These are phyloP conservation scores for Laetiporus sulphureus DNA, from an alignment of 1,284 basidiomycete species.

Conservation along the genomic window DNA sequence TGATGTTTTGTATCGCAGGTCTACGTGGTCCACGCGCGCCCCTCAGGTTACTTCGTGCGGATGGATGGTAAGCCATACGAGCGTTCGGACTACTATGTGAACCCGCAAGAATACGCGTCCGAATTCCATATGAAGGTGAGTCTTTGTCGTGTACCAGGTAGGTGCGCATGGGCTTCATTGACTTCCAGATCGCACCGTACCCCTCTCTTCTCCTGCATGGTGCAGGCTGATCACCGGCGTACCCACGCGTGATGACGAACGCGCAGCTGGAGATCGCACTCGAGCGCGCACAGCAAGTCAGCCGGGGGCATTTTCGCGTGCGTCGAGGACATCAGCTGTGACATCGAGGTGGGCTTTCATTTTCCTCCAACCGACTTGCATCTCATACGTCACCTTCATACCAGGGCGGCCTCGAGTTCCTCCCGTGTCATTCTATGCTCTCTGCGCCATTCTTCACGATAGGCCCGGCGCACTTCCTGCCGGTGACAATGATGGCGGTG, in stretches of 20 bases:
- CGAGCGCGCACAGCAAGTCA: slow-evolving; percentile 37
- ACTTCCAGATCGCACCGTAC: slow-evolving; percentile 79
- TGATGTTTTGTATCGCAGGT: too few relatives aligned
- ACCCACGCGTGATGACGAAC: slow-evolving; percentile 74
- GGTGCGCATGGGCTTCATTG: slow-evolving; percentile 1
- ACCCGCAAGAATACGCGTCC: slow-evolving; percentile 61
- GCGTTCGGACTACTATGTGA: slow-evolving; percentile 64
- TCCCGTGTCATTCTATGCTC: slow-evolving; percentile 68
- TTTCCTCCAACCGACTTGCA: too few relatives aligned
- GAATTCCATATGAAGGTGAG: slow-evolving; percentile 64
- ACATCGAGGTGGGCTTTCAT: slow-evolving; percentile 60
- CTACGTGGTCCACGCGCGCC: slow-evolving; percentile 72
- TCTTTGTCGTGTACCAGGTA: slow-evolving; percentile 1
- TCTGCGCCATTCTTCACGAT: slow-evolving; percentile 67
- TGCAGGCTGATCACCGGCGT: slow-evolving; percentile 73
- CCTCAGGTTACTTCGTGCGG: slow-evolving; percentile 62
- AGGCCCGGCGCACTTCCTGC: slow-evolving; percentile 42
- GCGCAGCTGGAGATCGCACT: slow-evolving; percentile 53
- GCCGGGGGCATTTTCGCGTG: slow-evolving; percentile 57
- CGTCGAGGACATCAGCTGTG: slow-evolving; percentile 84
- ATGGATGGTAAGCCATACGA: slow-evolving; percentile 51
- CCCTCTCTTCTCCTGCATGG: slow-evolving; percentile 82
- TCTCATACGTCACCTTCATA: too few relatives aligned
- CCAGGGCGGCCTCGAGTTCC: slow-evolving; percentile 81
- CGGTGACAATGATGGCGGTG: slow-evolving; percentile 76